Percentiles rank a stretch among this genome's conserved stretches.
phyloP scores from a whole-genome alignment of 257 asterid genomes.

The Nicotiana attenuata region DNA sequence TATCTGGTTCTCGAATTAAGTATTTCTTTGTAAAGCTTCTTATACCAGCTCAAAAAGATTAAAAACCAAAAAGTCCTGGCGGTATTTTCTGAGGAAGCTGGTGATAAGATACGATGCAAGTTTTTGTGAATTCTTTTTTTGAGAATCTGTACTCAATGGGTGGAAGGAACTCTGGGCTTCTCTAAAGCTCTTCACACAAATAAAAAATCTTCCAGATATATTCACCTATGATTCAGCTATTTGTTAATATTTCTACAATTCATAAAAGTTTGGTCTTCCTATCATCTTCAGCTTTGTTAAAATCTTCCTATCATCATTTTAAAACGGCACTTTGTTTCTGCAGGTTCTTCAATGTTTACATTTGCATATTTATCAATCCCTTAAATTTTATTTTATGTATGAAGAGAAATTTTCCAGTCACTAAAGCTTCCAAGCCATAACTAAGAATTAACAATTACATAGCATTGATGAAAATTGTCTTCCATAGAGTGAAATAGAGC shows the following conservation, averaged over 20 bases:
- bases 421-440: neutral
- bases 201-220: no score
- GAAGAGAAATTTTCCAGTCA: neutral
- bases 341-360: neutral
- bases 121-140: neutral
- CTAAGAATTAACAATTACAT: neutral
- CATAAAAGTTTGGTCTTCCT: neutral
- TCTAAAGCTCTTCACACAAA: neutral
- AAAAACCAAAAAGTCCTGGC: neutral
- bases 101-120: neutral
- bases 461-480: neutral
- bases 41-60: neutral
- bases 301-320: neutral
- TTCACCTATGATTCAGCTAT: neutral
- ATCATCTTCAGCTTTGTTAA: no score
- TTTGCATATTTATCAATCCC: neutral
- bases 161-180: neutral
- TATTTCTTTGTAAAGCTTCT: conserved; percentile 3
- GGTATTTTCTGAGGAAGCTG: neutral
- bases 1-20: neutral
- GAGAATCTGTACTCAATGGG: neutral
- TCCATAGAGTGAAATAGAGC: neutral
- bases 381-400: neutral
- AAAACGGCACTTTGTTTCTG: neutral
- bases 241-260: neutral